Evolutionary conservation across 2,329 filamentous ascomycete species (phyloP).

Genomic region (Biscogniauxia marginata): DNA sequence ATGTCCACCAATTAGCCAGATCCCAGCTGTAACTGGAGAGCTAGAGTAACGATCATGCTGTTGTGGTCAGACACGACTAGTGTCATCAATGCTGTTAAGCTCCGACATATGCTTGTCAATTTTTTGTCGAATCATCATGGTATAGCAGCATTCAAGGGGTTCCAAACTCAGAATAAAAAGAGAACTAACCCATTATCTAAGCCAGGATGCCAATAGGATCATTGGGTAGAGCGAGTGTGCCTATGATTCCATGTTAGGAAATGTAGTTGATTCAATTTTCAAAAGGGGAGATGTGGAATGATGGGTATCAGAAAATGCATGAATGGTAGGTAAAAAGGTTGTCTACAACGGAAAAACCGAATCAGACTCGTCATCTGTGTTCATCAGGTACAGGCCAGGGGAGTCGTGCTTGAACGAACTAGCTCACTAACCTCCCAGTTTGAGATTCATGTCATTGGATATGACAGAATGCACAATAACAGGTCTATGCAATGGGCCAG

Average conservation of each 20-base stretch:
- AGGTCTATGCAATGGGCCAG: not conserved
- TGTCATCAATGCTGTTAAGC: constrained; percentile 57
- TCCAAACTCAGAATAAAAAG: constrained; percentile 3
- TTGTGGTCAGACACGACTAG: constrained; percentile 44
- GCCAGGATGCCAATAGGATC: not conserved
- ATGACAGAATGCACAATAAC: too few relatives aligned
- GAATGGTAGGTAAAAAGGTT: constrained; percentile 58
- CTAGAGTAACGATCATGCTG: constrained; percentile 13
- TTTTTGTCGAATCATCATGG: constrained; percentile 80
- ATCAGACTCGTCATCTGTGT: constrained; percentile 66
- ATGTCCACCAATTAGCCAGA: constrained; percentile 31
- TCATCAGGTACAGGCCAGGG: constrained; percentile 43
- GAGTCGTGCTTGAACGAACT: constrained; percentile 11
- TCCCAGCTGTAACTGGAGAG: constrained; percentile 2
- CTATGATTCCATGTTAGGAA: not conserved
- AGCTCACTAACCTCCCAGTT: constrained; percentile 7
- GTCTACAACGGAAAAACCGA: constrained; percentile 61
- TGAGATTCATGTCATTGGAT: too few relatives aligned
- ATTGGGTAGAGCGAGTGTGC: not conserved
- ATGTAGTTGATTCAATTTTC: not conserved
- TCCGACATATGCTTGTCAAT: constrained; percentile 99
- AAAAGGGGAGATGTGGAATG: constrained; percentile 6
- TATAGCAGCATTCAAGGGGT: constrained; percentile 27
- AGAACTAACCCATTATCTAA: not conserved
- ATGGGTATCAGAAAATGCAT: constrained; percentile 42